Base-by-base conservation (phyloP, 208 protist genomes). In the Trypanosoma brucei region DNA sequence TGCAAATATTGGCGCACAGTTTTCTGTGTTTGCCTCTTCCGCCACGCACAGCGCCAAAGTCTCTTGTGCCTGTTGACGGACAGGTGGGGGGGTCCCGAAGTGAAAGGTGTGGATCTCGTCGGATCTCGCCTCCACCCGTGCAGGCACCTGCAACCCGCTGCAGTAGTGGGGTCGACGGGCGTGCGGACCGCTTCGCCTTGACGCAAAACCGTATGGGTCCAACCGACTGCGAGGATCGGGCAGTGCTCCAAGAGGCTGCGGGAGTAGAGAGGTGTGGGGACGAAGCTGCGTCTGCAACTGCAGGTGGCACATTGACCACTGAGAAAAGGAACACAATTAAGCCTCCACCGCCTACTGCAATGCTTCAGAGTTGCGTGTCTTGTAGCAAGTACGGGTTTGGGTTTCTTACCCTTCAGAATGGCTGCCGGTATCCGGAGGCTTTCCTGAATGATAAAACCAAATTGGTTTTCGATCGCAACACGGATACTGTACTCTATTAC, bases 381-480 rank as follows among this genome's bases (percentile, higher is more conserved):
- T 76, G 65, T 39, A 77, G 55, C 44, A 82, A 83, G 59, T 88
- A 88, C 60, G 78, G 81, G 33, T 72, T 82, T 50, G 77, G 71
- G 13, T 82, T 82, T 64, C 66, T 80, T 46, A 36, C 64, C 1
- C 37, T 59, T 38, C 40, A 56, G 42, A 6, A 50, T 50, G 67
- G 68, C 6, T 66, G 59, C 34, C 58, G 59, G 11, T 55, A 67
- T 37, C 57, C 70, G 36, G 50, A 48, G 35, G 62, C 76, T 38
- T 68, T 83, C 61, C 65, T 87, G 31, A 87, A 87, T 58, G 81
- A 87, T 68, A 68, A 72, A 48, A 81, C 81, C 2, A 87, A 87
- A 48, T 54, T 87, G 14, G 51, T 83, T 3, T 75, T 68, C 55
- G 64, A 79, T 52, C 36, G 51, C 42, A 40, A 33, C 30, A 56